Evolutionary conservation across 2,329 filamentous ascomycete genomes (phyloP).

Genomic region (Aplosporella prunicola): DNA sequence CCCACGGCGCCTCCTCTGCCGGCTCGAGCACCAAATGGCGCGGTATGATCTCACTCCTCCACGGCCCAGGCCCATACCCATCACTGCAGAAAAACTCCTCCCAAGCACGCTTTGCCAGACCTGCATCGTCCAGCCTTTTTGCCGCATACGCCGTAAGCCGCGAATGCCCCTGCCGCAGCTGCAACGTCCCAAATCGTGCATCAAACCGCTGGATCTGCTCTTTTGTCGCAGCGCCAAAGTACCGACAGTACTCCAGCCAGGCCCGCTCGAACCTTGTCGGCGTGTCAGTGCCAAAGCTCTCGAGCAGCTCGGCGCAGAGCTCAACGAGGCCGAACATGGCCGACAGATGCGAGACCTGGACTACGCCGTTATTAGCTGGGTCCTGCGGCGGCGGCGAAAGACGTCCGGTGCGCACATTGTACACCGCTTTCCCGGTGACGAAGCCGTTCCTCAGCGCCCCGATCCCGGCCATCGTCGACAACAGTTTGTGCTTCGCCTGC

Average conservation of each 20-base stretch:
- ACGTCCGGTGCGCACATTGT: constrained; percentile 41
- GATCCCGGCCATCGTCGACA: constrained; percentile 42
- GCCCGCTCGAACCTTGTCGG: constrained; percentile 43
- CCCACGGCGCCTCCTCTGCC: constrained; percentile 48
- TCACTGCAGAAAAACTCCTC: constrained; percentile 43
- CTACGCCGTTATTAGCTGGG: constrained; percentile 41
- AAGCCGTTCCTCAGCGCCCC: constrained; percentile 49
- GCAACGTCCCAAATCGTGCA: constrained; percentile 35
- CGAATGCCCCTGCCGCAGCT: constrained; percentile 48
- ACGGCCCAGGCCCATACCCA: constrained; percentile 28
- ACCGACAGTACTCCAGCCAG: constrained; percentile 53
- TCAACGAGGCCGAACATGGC: constrained; percentile 52
- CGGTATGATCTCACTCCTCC: constrained; percentile 31
- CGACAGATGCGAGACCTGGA: constrained; percentile 47
- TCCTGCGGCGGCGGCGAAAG: constrained; percentile 46
- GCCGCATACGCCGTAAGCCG: constrained; percentile 49
- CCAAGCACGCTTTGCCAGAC: constrained; percentile 45
- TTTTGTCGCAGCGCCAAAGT: constrained; percentile 41
- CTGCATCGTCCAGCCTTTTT: constrained; percentile 34
- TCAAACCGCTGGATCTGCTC: constrained; percentile 49
- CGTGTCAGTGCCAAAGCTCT: constrained; percentile 38
- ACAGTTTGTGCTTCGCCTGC: constrained; percentile 43
- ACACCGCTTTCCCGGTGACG: constrained; percentile 46
- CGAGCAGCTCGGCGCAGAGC: constrained; percentile 46
- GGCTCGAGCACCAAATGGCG: constrained; percentile 38